These are phyloP conservation scores for Mortierella sp. DNA, from an alignment of 371 early-diverging fungal genomes.

Conservation along the genomic window DNA sequence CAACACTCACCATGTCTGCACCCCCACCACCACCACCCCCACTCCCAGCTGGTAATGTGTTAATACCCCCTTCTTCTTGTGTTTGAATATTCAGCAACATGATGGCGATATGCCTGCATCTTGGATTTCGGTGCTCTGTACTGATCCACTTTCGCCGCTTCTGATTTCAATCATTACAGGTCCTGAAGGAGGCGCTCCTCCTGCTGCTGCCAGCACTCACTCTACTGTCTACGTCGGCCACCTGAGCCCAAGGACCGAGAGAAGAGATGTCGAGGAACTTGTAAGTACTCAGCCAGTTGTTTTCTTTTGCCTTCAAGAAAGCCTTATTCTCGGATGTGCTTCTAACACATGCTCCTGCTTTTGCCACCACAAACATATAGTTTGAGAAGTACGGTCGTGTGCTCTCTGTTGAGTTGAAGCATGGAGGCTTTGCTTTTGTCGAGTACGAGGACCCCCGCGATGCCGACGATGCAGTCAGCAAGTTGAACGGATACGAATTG, in stretches of 20 bases:
- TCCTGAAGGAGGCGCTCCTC: slow-evolving; percentile 39
- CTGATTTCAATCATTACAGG: slow-evolving; percentile 19
- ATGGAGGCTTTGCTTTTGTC: slow-evolving; percentile 68
- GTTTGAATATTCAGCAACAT: not conserved
- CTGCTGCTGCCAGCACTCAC: slow-evolving; percentile 34
- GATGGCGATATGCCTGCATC: not conserved
- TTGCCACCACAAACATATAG: slow-evolving; percentile 7
- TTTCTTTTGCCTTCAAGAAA: not conserved
- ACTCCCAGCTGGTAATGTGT: slow-evolving; percentile 40
- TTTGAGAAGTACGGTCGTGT: slow-evolving; percentile 62
- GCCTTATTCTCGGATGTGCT: not conserved
- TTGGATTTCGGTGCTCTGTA: no score
- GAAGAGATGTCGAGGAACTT: slow-evolving; percentile 61
- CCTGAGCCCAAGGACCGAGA: slow-evolving; percentile 59
- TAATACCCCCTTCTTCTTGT: not conserved
- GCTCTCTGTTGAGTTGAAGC: slow-evolving; percentile 60
- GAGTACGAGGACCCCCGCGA: slow-evolving; percentile 70
- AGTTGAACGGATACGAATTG: slow-evolving; percentile 63
- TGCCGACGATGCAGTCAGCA: slow-evolving; percentile 64
- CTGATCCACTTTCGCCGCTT: not conserved
- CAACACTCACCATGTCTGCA: slow-evolving; percentile 28
- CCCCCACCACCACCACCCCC: slow-evolving; percentile 54
- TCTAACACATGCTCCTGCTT: not conserved
- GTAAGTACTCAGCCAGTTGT: slow-evolving; percentile 25
- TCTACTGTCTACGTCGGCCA: slow-evolving; percentile 61